Conservation (phyloP, 2,329 filamentous ascomycete genomes). For the Cadophora gregata region DNA sequence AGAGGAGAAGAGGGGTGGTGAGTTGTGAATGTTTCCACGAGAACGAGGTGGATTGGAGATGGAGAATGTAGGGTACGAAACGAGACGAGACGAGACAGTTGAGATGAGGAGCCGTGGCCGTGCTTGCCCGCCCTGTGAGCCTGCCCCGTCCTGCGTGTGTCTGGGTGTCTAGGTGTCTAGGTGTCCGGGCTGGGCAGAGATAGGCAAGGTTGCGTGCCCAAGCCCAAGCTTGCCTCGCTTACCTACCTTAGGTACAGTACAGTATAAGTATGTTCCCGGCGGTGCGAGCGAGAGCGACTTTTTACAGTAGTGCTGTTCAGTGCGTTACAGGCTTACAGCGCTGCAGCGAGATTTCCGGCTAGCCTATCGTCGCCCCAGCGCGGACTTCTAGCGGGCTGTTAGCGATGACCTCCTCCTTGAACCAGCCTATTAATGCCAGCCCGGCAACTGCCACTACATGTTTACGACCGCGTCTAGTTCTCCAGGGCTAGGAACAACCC, state of each 20-base stretch:
- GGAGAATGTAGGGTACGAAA: constrained; percentile 3
- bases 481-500: neutral
- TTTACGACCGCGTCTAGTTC: constrained; percentile 10
- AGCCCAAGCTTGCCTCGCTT: neutral
- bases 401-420: constrained; percentile 15
- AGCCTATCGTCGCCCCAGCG: neutral
- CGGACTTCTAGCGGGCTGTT: neutral
- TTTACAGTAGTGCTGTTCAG: constrained; percentile 3
- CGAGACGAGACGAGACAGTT: constrained; percentile 3
- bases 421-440: constrained; percentile 1
- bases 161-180: no score
- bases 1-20: neutral
- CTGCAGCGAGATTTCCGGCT: constrained; percentile 11
- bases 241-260: no score
- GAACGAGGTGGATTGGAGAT: constrained; percentile 17
- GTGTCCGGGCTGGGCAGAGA: neutral
- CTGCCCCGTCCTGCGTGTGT: neutral
- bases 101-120: constrained; percentile 3
- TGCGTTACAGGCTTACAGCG: constrained; percentile 10
- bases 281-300: neutral
- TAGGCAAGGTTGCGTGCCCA: neutral
- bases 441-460: constrained; percentile 4
- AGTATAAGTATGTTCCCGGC: no score
- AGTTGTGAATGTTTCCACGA: constrained; percentile 10
- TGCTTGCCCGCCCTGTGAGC: neutral